These are phyloP conservation scores for Ustilago tritici DNA, from an alignment of 1,284 basidiomycete genomes.

Conservation along the genomic window DNA sequence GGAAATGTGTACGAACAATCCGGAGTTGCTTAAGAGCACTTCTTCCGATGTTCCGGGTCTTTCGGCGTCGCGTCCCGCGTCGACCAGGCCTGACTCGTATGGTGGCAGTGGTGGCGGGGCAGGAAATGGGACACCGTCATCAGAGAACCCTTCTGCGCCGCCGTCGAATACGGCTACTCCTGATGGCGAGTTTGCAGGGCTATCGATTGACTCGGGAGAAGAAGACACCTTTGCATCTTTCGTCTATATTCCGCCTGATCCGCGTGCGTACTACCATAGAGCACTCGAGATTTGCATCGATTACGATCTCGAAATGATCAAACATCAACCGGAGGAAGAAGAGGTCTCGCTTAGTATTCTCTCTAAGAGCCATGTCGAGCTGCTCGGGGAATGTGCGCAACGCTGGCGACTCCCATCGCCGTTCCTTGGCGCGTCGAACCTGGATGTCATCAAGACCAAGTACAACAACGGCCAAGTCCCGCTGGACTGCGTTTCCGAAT, in stretches of 20 bases:
- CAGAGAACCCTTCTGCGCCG: slow-evolving; percentile 18
- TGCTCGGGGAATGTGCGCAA: slow-evolving; percentile 87
- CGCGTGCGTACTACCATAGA: slow-evolving; percentile 84
- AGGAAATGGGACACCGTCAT: slow-evolving; percentile 10
- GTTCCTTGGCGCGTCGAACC: slow-evolving; percentile 83
- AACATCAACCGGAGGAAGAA: slow-evolving; percentile 90
- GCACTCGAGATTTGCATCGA: slow-evolving; percentile 86
- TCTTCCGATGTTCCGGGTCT: slow-evolving; percentile 39
- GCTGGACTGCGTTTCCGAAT: slow-evolving; percentile 88
- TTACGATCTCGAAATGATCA: slow-evolving; percentile 88
- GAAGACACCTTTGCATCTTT: slow-evolving; percentile 70
- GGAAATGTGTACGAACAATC: slow-evolving; percentile 86
- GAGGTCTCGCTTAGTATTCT: slow-evolving; percentile 95
- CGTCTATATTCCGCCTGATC: slow-evolving; percentile 90
- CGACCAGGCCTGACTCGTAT: slow-evolving; percentile 30
- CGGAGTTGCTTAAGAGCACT: slow-evolving; percentile 82
- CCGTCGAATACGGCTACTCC: slow-evolving; percentile 16
- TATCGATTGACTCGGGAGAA: slow-evolving; percentile 39
- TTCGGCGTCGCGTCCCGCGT: slow-evolving; percentile 14
- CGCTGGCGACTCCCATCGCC: slow-evolving; percentile 88
- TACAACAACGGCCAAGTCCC: slow-evolving; percentile 92
- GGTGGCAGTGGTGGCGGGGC: slow-evolving; percentile 7
- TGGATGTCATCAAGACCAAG: slow-evolving; percentile 86
- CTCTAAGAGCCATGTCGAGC: slow-evolving; percentile 81
- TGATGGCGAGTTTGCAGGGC: slow-evolving; percentile 35